These are phyloP conservation scores for Elasticomyces elasticus DNA, from an alignment of 495 filamentous ascomycete genomes.

Conservation along the genomic window DNA sequence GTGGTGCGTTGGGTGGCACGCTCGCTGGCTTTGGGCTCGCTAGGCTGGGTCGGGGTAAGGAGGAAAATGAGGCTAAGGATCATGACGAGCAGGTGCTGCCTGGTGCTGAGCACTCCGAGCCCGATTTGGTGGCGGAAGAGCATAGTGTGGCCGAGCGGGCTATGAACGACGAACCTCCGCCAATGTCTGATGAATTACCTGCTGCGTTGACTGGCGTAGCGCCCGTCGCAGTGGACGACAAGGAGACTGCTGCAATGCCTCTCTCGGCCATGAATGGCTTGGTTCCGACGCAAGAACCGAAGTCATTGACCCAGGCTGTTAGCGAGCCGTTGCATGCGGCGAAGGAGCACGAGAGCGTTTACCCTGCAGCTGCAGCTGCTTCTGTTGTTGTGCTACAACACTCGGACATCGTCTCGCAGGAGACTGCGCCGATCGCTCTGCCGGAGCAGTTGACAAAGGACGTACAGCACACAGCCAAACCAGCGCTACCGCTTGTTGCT, in stretches of 20 bases:
- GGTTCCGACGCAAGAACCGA: neutral
- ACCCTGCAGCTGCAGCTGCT: neutral
- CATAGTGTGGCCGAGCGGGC: neutral
- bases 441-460: neutral
- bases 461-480: conserved; percentile 1
- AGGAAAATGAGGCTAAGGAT: no score
- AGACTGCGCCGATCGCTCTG: conserved; percentile 13
- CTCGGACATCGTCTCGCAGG: conserved; percentile 13
- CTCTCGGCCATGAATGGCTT: neutral
- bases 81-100: conserved; percentile 1
- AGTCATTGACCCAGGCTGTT: conserved; percentile 1
- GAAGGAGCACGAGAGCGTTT: neutral
- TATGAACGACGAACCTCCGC: neutral
- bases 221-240: neutral
- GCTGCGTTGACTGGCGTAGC: neutral
- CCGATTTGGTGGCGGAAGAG: neutral
- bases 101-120: neutral
- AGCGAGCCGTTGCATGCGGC: neutral
- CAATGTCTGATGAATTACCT: neutral
- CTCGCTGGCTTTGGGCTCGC: conserved; percentile 24
- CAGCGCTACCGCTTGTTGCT: conserved; percentile 6
- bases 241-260: neutral
- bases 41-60: neutral
- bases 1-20: conserved; percentile 20
- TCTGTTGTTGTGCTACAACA: conserved; percentile 3